phyloP scores from a whole-genome alignment of 73 alveolate genomes.

The Symbiodinium natans region DNA sequence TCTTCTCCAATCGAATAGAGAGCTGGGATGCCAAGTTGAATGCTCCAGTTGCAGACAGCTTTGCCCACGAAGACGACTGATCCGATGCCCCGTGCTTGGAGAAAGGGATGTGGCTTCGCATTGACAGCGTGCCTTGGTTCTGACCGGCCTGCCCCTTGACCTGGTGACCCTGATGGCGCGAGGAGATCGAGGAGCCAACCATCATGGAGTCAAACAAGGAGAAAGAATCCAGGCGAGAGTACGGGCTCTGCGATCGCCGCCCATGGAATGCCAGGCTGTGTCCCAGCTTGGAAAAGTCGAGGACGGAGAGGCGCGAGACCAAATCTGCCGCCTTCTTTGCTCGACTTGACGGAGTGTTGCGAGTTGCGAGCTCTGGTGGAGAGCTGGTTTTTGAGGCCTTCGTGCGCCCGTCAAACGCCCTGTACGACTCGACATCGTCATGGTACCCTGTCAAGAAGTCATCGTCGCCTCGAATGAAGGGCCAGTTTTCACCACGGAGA shows the following conservation, averaged over 20 bases:
- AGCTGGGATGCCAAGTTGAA: neutral
- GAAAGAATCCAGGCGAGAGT: neutral
- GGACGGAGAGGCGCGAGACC: neutral
- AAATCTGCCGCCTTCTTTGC: neutral
- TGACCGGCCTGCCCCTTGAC: neutral
- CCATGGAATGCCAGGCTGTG: neutral
- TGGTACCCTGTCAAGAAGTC: neutral
- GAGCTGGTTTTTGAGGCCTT: neutral
- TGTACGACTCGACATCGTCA: neutral
- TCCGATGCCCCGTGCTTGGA: neutral
- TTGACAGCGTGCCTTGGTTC: neutral
- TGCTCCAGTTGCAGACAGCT: neutral
- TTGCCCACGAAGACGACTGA: neutral
- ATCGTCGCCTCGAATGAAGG: neutral
- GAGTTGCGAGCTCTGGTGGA: neutral
- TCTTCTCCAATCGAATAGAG: neutral
- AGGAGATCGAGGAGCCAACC: neutral
- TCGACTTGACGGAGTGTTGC: neutral
- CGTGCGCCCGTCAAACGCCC: neutral
- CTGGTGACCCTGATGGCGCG: neutral
- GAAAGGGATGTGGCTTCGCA: neutral
- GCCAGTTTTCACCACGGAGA: neutral
- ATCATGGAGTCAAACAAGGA: slow-evolving; percentile 14
- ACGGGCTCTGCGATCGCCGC: too few species aligned
- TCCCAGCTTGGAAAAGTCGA: neutral